These are phyloP conservation scores for Xerocomus brunneocitrinus DNA, from an alignment of 768 basidiomycete genomes.

Conservation along the genomic window DNA sequence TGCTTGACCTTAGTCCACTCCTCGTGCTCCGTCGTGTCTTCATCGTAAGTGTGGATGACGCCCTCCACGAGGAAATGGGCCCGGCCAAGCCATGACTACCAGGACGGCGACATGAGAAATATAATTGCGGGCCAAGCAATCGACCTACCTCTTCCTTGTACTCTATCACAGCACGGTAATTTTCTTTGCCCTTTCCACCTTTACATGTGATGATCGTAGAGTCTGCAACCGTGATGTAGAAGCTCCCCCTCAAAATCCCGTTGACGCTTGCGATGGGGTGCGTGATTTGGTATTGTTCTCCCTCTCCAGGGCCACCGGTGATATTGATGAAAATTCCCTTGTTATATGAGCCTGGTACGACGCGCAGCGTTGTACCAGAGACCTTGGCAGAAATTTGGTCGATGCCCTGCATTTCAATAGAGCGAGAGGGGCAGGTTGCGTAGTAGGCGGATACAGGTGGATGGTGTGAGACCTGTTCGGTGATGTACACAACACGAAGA, in stretches of 20 bases:
- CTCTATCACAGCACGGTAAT: constrained; percentile 79
- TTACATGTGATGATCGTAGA: constrained; percentile 77
- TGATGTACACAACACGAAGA: constrained; percentile 73
- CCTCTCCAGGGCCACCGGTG: constrained; percentile 66
- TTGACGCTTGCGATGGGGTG: constrained; percentile 90
- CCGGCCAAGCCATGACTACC: constrained; percentile 82
- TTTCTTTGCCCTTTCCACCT: constrained; percentile 56
- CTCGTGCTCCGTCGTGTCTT: constrained; percentile 55
- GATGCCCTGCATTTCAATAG: constrained; percentile 68
- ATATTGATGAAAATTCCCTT: constrained; percentile 84
- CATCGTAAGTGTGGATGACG: constrained; percentile 78
- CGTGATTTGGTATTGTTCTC: constrained; percentile 81
- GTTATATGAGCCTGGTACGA: constrained; percentile 79
- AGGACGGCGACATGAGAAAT: background rate
- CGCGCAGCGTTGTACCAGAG: constrained; percentile 80
- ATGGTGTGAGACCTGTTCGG: constrained; percentile 96
- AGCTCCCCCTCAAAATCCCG: constrained; percentile 85
- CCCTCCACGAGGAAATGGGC: constrained; percentile 85
- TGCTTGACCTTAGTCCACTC: constrained; percentile 88
- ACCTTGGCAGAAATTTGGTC: constrained; percentile 95
- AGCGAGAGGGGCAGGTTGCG: constrained; percentile 68
- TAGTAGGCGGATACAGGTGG: constrained; percentile 89
- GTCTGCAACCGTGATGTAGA: constrained; percentile 85
- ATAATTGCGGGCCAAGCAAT: background rate
- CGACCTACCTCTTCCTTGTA: constrained; percentile 90